A percentile compares a stretch with the other conserved stretches of the same genome.
Evolutionary conservation across 306 rosid genomes (phyloP).

Genomic region (Luffa aegyptiaca): DNA sequence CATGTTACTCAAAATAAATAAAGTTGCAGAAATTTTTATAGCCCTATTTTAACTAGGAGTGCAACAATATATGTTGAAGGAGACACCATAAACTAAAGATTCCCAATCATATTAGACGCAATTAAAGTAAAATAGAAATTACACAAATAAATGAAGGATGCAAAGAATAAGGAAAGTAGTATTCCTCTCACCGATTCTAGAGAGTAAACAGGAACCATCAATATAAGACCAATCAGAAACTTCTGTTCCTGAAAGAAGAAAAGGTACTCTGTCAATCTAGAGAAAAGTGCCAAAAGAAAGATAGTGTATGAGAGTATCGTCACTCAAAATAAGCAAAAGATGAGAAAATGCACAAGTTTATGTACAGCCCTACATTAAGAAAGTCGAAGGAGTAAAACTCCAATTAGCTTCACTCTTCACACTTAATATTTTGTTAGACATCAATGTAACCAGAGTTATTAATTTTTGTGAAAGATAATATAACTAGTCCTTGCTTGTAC

Average conservation of each 20-base stretch:
- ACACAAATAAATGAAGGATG: slow-evolving; percentile 1
- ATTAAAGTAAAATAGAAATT: neutral
- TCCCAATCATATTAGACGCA: neutral
- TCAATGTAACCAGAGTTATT: neutral
- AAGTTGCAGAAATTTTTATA: neutral
- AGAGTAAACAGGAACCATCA: slow-evolving; percentile 98
- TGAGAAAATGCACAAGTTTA: neutral
- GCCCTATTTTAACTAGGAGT: neutral
- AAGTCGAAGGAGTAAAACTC: neutral
- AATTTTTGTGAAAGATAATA: no score
- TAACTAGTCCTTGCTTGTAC: neutral
- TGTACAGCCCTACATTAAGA: neutral
- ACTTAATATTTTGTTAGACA: neutral
- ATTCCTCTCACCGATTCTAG: slow-evolving; percentile 72
- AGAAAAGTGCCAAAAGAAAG: slow-evolving; percentile 6
- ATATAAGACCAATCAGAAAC: slow-evolving; percentile 89
- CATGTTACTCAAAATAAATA: neutral
- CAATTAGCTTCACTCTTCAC: slow-evolving; percentile 5
- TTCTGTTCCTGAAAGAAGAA: slow-evolving; percentile 79
- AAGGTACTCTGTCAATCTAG: neutral
- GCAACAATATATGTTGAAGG: neutral
- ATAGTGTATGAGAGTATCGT: neutral
- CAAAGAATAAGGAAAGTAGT: slow-evolving; percentile 2
- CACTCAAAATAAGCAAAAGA: neutral
- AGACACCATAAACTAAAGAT: neutral